These are phyloP conservation scores for Lenzites betulinus DNA, from an alignment of 768 basidiomycete species.

Conservation along the genomic window DNA sequence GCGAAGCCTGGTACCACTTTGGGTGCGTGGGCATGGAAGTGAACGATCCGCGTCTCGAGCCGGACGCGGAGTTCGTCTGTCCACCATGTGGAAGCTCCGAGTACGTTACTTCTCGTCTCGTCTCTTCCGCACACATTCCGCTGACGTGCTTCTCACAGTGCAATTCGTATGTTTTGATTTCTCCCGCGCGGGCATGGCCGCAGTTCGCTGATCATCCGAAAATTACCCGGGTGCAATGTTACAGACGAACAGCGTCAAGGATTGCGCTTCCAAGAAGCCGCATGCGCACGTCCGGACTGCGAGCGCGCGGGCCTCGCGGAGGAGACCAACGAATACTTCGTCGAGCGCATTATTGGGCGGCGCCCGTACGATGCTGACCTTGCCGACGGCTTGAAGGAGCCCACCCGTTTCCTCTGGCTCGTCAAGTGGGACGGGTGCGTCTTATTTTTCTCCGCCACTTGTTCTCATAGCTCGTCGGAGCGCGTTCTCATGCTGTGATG, in stretches of 20 bases:
- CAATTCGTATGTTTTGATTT: background rate
- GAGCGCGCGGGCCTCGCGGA: constrained; percentile 9
- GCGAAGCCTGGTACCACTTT: constrained; percentile 28
- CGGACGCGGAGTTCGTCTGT: constrained; percentile 20
- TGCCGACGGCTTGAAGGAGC: background rate
- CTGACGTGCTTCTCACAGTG: background rate
- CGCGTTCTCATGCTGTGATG: background rate
- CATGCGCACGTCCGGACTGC: constrained; percentile 24
- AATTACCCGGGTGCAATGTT: background rate
- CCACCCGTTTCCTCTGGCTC: constrained; percentile 21
- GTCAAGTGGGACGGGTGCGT: constrained; percentile 28
- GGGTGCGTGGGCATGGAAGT: constrained; percentile 23
- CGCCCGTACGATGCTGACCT: constrained; percentile 14
- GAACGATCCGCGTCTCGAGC: constrained; percentile 22
- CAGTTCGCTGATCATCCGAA: background rate
- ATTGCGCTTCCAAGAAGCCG: constrained; percentile 10
- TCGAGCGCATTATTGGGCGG: constrained; percentile 29
- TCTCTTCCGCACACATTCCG: too few species aligned
- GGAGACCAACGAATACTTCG: constrained; percentile 24
- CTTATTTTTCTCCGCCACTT: background rate
- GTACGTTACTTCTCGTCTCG: constrained; percentile 10
- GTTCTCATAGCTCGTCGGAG: background rate
- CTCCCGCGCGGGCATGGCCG: background rate
- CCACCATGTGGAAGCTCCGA: constrained; percentile 25
- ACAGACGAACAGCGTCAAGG: constrained; percentile 3